Evolutionary conservation across 345 rosid genomes (phyloP).

Genomic region (Citrus unshiu): DNA sequence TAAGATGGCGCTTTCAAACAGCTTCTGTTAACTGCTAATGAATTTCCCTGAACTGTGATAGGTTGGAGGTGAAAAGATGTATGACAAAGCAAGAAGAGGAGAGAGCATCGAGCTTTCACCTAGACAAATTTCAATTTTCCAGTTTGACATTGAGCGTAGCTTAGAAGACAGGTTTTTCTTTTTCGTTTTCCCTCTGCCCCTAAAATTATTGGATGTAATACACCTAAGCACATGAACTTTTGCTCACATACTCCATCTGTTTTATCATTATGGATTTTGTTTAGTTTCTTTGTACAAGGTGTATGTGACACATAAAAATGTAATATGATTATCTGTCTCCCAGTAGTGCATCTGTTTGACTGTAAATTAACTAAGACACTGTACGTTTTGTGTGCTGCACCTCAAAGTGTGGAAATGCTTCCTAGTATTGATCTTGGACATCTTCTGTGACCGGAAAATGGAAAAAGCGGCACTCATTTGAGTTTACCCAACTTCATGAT

Average conservation of each 20-base stretch:
- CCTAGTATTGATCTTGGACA: neutral
- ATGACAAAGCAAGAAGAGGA: slow-evolving; percentile 96
- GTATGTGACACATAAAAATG: neutral
- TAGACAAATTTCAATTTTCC: slow-evolving; percentile 77
- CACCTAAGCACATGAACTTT: neutral
- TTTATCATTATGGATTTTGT: neutral
- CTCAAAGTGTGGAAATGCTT: neutral
- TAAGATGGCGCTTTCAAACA: neutral
- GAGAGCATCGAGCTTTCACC: slow-evolving; percentile 87
- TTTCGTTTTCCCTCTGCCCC: neutral
- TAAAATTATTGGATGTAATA: neutral
- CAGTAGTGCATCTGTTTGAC: neutral
- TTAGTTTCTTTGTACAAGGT: neutral
- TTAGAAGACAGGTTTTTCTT: slow-evolving; percentile 72
- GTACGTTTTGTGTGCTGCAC: neutral
- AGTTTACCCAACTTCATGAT: neutral
- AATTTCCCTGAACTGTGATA: slow-evolving; percentile 14
- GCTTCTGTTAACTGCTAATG: neutral
- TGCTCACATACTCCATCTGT: neutral
- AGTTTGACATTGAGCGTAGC: slow-evolving; percentile 84
- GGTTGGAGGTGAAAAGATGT: slow-evolving; percentile 98
- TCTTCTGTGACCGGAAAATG: neutral
- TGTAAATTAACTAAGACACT: neutral
- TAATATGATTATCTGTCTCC: neutral
- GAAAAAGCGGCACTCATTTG: neutral